Evolutionary conservation across 768 basidiomycete species (phyloP), one percentile per base, ranked within the genome.

Genomic region (Kwoniella sp.): DNA sequence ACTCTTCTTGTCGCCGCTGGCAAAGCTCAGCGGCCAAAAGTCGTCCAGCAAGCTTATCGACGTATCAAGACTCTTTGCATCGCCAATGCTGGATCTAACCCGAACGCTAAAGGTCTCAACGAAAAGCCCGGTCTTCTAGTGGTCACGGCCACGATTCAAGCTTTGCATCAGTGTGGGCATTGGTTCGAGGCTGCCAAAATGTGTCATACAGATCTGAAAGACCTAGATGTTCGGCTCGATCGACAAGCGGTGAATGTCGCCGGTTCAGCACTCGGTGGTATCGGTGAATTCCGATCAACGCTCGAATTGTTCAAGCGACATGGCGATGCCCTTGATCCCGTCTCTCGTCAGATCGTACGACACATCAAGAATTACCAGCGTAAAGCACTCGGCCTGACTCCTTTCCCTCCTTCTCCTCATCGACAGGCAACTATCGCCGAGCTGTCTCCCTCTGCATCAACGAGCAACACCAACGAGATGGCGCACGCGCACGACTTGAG

Each of bases 1-100:
- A 49, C 51, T n/a, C 54, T 71, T 6, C 30, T 71, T 21, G 55
- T 57, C 7, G 70, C 60, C 7, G 68, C 58, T 55, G 64, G 64
- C 21, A 55, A 51, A 27, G 36, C 36, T 8, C 26, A 64, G 29
- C 4, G 56, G 36, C 44, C 49, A 7, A 46, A 21, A 24, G 27
- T 55, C 26, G 44, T 48, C 1, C 17, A 44, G 36, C 46, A 49
- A 22, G 36, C 24, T 5, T 53, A 61, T 29, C 40, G 47, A 9
- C 52, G 33, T 19, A 60, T 60, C 36, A 51, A 49, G 37, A n/a
- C 47, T 22, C 29, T 33, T 19, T 37, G 19, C 24, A 19, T n/a
- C 36, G 25, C 15, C 6, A 12, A 58, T 26, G 19, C 26, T 5
- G 40, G 30, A 12, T 1, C 27, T 21, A 52, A 54, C 17, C 17